Base-by-base conservation (phyloP, 1,284 basidiomycete species). In the Cutaneotrichosporon spelunceum region DNA sequence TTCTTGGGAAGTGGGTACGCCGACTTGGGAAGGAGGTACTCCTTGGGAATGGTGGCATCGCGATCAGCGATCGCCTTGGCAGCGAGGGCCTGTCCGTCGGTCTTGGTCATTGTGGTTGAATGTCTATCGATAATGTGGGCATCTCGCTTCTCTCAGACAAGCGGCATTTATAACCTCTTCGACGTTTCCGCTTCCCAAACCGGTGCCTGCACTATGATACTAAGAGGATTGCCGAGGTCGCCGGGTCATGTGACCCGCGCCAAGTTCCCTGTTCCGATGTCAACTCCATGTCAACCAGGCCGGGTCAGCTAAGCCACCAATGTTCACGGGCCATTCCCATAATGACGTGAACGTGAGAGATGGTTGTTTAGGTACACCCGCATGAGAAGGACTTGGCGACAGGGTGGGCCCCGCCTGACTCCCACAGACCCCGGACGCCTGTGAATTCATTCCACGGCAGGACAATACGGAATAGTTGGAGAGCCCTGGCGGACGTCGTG, bases 1-100 rank as follows among this genome's bases (percentile, higher is more conserved):
- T 66, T 59, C 30, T 23, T 50, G 7, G 61, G 61, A 21, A 56
- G 39, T 5, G 39, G 36, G 27, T 53, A 47, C 27, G 30, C 30
- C 39, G 39, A 42, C 39, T 42, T 42, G 4, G 65, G 62, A 5
- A 66, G 56, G n/a, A 23, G 34, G 49, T 57, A 63, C 13, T 61
- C 60, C 11, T 56, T 24, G 5, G 62, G 60, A 47, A 66, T 66
- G 11, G 59, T 59, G 6, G 59, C 60, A 54, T 64, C 60, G 30
- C 65, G 48, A 4, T 11, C 26, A 29, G 48, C 48, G 48, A 50
- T 26, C 13, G 26, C 48, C 26, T 50, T 42, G 39, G 48, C 48
- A 29, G 24, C 48, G 27, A 26, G 48, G 24, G 27, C 48, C 13
- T 50, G 14, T 19, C 19, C 39, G 39, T 42, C 26, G 2, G 27